Conservation (phyloP, 441 rosid genomes). For the Corymbia citriodora region DNA sequence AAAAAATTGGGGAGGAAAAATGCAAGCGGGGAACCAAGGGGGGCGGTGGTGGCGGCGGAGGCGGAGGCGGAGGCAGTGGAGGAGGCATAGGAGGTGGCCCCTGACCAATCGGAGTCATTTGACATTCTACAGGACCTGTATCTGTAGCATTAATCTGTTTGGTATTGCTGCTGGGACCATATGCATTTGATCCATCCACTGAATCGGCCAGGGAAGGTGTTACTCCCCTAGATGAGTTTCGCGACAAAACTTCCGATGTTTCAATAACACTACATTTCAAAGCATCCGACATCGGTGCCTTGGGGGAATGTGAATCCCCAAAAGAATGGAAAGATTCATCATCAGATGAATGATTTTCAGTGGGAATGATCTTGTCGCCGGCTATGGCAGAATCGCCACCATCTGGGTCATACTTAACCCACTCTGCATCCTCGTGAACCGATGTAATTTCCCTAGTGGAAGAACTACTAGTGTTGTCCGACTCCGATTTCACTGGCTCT, state of each 20-base stretch:
- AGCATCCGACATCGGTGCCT: slow-evolving; percentile 54
- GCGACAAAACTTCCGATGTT: slow-evolving; percentile 22
- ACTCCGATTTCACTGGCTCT: slow-evolving; percentile 27
- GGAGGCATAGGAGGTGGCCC: background rate
- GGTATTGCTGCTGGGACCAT: background rate
- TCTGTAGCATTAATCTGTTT: background rate
- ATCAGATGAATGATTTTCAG: slow-evolving; percentile 52
- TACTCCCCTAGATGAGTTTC: slow-evolving; percentile 7
- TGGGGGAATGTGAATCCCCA: slow-evolving; percentile 46
- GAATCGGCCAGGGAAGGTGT: slow-evolving; percentile 6
- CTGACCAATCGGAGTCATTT: slow-evolving; percentile 15
- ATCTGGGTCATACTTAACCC: slow-evolving; percentile 24
- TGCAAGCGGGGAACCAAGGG: background rate
- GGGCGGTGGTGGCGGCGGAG: background rate
- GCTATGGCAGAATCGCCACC: slow-evolving; percentile 20
- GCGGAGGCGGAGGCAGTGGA: slow-evolving; percentile 3
- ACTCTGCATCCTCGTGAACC: slow-evolving; percentile 42
- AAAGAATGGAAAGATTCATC: slow-evolving; percentile 88
- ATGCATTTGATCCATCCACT: background rate
- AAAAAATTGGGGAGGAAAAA: slow-evolving; percentile 3
- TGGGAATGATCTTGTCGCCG: slow-evolving; percentile 24
- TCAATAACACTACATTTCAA: slow-evolving; percentile 41
- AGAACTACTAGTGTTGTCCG: slow-evolving; percentile 42
- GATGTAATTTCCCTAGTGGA: slow-evolving; percentile 67
- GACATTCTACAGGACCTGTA: slow-evolving; percentile 4